Evolutionary conservation across 306 rosid genomes (phyloP).

Genomic region (Pterocarpus santalinus): DNA sequence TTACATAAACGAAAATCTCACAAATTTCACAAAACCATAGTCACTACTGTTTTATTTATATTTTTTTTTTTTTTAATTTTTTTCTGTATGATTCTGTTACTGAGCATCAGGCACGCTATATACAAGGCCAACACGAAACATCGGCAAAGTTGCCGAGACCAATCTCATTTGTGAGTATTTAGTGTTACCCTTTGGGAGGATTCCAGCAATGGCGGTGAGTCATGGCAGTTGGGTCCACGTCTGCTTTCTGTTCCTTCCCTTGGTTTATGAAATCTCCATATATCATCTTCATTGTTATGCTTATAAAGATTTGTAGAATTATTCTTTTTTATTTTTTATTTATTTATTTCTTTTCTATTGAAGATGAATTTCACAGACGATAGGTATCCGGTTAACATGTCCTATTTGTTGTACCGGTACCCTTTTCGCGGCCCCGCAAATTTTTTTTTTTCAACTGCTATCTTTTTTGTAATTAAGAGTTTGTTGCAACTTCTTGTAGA

Average conservation of each 20-base stretch:
- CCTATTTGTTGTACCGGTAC: neutral
- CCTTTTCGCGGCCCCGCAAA: neutral
- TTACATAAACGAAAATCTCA: too few relatives aligned
- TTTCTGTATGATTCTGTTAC: neutral
- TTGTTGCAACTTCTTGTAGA: neutral
- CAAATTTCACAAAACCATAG: too few relatives aligned
- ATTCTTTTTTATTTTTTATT: neutral
- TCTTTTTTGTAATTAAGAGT: neutral
- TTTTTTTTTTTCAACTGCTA: neutral
- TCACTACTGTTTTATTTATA: too few relatives aligned
- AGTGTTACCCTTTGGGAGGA: neutral
- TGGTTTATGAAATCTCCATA: neutral
- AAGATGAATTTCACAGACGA: neutral
- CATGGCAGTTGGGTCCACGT: constrained; percentile 87
- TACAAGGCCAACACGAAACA: neutral
- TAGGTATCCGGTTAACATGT: neutral
- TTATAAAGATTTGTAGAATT: neutral
- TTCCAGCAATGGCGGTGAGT: constrained; percentile 59
- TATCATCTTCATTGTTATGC: neutral
- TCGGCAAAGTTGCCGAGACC: neutral
- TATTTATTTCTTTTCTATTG: neutral
- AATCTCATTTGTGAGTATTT: neutral
- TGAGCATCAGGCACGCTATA: neutral
- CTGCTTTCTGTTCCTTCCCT: constrained; percentile 15
- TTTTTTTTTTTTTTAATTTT: too few relatives aligned